These are phyloP conservation scores for Brassica rapa DNA, from an alignment of 345 rosid genomes.

Conservation along the genomic window DNA sequence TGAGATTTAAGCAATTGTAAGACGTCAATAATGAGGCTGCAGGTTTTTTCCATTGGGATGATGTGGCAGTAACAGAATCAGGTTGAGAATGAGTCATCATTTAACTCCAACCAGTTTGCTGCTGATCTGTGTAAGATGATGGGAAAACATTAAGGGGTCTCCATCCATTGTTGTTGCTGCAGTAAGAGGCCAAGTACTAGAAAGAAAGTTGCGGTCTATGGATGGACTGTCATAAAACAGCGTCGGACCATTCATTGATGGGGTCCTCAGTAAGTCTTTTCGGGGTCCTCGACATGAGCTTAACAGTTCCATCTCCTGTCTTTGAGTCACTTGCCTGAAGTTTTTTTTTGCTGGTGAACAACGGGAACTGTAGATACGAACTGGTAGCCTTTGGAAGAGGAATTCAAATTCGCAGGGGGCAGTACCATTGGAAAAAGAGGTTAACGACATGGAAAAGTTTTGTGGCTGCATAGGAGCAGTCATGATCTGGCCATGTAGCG, in stretches of 20 bases:
- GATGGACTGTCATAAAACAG: conserved; percentile 49
- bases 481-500: conserved; percentile 43
- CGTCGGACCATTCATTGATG: conserved; percentile 33
- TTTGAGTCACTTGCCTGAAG: conserved; percentile 50
- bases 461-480: conserved; percentile 45
- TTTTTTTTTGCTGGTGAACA: conserved; percentile 43
- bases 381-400: conserved; percentile 53
- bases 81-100: conserved; percentile 23
- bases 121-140: conserved; percentile 45
- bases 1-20: no score
- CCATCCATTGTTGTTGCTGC: conserved; percentile 21
- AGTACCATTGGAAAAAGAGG: conserved; percentile 41
- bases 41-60: conserved; percentile 45
- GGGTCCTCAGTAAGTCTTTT: conserved; percentile 26
- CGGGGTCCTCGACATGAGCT: neutral
- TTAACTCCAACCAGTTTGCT: conserved; percentile 45
- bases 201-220: conserved; percentile 48
- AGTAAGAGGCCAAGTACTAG: conserved; percentile 53
- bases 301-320: conserved; percentile 40
- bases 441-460: conserved; percentile 51
- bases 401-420: conserved; percentile 47
- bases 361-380: conserved; percentile 39
- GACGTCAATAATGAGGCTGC: conserved; percentile 14
- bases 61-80: conserved; percentile 33
- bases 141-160: conserved; percentile 37